phyloP scores from a whole-genome alignment of 257 asterid genomes.

The Jasminum sambac region DNA sequence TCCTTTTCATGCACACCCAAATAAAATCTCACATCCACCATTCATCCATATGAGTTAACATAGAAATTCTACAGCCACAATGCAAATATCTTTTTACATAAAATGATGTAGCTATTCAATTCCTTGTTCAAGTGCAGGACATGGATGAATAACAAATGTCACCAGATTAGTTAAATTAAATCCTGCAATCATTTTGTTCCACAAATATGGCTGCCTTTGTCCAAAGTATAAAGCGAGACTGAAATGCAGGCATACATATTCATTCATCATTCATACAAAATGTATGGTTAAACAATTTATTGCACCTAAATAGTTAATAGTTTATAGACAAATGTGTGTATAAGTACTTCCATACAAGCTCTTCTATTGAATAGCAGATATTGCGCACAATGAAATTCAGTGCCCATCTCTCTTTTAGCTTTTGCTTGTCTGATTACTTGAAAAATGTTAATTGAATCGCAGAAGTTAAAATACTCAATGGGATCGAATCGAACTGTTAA shows the following conservation, averaged over 20 bases:
- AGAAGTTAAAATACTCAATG: not conserved
- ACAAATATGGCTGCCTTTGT: not conserved
- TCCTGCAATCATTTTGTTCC: not conserved
- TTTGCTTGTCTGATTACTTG: not conserved
- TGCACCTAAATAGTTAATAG: no score
- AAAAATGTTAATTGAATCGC: not conserved
- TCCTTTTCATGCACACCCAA: not conserved
- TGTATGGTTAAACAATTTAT: no score
- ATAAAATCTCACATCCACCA: not conserved
- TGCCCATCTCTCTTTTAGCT: not conserved
- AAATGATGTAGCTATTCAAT: not conserved
- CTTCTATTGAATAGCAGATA: not conserved
- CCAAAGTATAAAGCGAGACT: constrained; percentile 2
- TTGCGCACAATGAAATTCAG: not conserved
- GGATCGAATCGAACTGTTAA: not conserved
- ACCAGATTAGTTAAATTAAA: not conserved
- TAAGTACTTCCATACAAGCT: not conserved
- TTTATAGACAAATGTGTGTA: no score
- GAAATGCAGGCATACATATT: constrained; percentile 14
- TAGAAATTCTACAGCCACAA: not conserved
- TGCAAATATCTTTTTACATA: not conserved
- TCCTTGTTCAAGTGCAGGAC: not conserved
- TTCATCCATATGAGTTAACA: not conserved
- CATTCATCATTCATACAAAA: no score
- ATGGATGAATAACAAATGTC: not conserved